phyloP scores from a whole-genome alignment of 495 filamentous ascomycete genomes.

The Aspergillus ostianus region DNA sequence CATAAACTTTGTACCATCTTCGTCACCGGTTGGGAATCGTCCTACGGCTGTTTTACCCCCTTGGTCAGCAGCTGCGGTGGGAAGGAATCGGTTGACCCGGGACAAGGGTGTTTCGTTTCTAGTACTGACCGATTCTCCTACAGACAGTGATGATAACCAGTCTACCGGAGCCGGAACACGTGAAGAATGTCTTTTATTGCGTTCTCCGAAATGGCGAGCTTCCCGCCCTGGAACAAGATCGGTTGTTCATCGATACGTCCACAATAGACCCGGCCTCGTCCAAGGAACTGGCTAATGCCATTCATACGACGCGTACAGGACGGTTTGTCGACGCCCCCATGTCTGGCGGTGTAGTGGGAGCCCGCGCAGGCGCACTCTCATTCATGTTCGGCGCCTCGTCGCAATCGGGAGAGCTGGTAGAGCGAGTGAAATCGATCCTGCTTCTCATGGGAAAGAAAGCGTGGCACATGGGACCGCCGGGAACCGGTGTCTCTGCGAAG shows the following conservation, averaged over 20 bases:
- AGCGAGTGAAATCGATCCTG: conserved; percentile 61
- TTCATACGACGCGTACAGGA: conserved; percentile 54
- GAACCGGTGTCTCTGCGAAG: conserved; percentile 79
- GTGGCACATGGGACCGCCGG: conserved; percentile 77
- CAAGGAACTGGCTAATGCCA: conserved; percentile 59
- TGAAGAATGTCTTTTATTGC: conserved; percentile 66
- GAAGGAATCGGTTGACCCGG: not conserved
- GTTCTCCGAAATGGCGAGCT: conserved; percentile 55
- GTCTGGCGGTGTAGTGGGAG: conserved; percentile 84
- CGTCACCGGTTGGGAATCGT: not conserved
- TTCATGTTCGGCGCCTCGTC: conserved; percentile 81
- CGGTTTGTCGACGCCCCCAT: conserved; percentile 79
- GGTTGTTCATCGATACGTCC: conserved; percentile 77
- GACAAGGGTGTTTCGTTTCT: conserved; percentile 1
- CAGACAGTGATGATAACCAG: conserved; percentile 78
- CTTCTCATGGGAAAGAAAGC: conserved; percentile 78
- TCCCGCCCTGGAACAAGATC: conserved; percentile 41
- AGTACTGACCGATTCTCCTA: conserved; percentile 13
- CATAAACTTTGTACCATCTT: conserved; percentile 4
- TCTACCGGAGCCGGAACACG: conserved; percentile 76
- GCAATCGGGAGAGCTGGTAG: conserved; percentile 47
- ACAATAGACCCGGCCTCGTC: conserved; percentile 84
- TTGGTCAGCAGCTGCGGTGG: not conserved
- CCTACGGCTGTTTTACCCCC: not conserved
- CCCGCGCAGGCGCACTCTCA: conserved; percentile 68